Evolutionary conservation across 1,284 basidiomycete species (phyloP).

Genomic region (Thecaphora frezii): DNA sequence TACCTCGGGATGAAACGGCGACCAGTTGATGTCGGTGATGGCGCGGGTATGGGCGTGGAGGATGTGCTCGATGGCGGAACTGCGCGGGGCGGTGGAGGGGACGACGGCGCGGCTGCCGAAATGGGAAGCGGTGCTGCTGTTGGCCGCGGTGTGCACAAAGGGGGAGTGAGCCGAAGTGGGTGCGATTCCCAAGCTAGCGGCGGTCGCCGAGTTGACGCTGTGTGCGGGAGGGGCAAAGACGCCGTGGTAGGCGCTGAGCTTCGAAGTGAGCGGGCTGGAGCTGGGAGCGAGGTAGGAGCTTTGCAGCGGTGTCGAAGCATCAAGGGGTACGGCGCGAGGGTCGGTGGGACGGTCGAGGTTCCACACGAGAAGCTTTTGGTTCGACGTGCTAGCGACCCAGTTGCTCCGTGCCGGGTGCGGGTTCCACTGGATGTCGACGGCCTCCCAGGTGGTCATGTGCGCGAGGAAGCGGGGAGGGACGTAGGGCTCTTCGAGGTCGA

Average conservation of each 20-base stretch:
- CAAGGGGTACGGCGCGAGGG: conserved; percentile 18
- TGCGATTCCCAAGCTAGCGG: conserved; percentile 21
- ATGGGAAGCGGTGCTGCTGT: conserved; percentile 3
- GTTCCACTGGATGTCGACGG: conserved; percentile 92
- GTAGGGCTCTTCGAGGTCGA: conserved; percentile 84
- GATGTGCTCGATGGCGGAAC: conserved; percentile 49
- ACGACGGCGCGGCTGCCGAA: conserved; percentile 10
- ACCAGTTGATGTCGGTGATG: conserved; percentile 59
- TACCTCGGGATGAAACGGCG: conserved; percentile 53
- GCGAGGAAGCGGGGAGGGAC: conserved; percentile 88
- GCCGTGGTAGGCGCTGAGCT: conserved; percentile 25
- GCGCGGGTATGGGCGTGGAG: conserved; percentile 53
- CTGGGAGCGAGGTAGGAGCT: conserved; percentile 22
- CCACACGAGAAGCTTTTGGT: conserved; percentile 95
- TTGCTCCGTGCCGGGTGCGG: conserved; percentile 81
- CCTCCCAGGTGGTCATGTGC: conserved; percentile 94
- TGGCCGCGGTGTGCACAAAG: conserved; percentile 10
- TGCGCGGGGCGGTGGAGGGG: conserved; percentile 10
- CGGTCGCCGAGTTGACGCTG: conserved; percentile 24
- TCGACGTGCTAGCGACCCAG: conserved; percentile 91
- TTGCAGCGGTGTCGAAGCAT: conserved; percentile 7
- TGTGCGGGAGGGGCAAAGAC: conserved; percentile 17
- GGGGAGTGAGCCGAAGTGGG: conserved; percentile 13
- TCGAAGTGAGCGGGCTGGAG: conserved; percentile 10
- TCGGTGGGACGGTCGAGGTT: conserved; percentile 67